phyloP scores from a whole-genome alignment of 108 stramenopile genomes.

The Mayamaea pseudoterrestris region DNA sequence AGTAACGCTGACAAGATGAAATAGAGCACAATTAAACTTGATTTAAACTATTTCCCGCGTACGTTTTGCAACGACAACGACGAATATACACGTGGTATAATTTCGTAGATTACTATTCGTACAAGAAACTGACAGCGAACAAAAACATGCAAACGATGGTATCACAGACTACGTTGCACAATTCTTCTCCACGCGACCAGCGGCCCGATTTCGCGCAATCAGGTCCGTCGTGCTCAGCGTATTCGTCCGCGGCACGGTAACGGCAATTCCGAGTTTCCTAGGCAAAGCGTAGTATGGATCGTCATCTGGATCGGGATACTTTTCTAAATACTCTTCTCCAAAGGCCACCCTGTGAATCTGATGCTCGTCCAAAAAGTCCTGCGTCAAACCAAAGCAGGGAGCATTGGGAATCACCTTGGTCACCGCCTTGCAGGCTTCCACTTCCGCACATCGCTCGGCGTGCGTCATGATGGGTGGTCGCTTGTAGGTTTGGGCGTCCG shows the following conservation, averaged over 20 bases:
- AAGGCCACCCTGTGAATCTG: constrained; percentile 86
- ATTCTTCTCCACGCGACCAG: constrained; percentile 13
- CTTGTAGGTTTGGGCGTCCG: constrained; percentile 77
- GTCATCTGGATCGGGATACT: constrained; percentile 76
- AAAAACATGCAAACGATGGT: constrained; percentile 91
- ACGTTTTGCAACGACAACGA: not conserved
- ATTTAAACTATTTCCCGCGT: constrained; percentile 1
- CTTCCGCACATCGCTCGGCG: constrained; percentile 82
- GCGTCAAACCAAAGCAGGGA: constrained; percentile 77
- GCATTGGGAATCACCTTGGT: constrained; percentile 83
- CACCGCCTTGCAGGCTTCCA: constrained; percentile 84
- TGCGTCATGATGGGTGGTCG: constrained; percentile 83
- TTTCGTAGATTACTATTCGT: no score
- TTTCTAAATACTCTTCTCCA: constrained; percentile 80
- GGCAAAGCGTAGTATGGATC: constrained; percentile 76
- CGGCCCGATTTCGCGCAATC: constrained; percentile 70
- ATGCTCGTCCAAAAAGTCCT: constrained; percentile 78
- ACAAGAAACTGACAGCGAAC: constrained; percentile 96
- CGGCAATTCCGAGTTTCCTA: constrained; percentile 72
- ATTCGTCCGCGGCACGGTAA: constrained; percentile 59
- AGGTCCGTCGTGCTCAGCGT: constrained; percentile 75
- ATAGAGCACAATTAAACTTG: constrained; percentile 48
- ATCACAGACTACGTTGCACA: constrained; percentile 29
- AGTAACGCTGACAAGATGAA: constrained; percentile 93
- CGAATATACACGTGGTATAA: not conserved